Base-by-base conservation (phyloP, 192 early-diverging fungal species). In the Dissophora ornata region DNA sequence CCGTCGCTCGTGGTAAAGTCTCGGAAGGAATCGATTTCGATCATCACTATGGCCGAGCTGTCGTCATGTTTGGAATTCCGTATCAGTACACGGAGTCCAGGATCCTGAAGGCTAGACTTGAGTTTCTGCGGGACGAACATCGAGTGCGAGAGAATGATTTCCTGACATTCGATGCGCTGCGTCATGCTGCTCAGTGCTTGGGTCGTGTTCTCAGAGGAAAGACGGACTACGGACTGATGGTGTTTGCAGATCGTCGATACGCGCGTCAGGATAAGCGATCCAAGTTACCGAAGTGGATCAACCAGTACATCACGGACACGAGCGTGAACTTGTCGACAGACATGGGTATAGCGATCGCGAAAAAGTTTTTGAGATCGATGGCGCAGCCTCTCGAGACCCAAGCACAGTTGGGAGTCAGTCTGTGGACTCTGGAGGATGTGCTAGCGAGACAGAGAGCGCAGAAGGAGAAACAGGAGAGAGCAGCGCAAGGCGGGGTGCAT, bases 1-100 rank as follows among this genome's bases (percentile, higher is more conserved):
- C 96, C 68, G 98, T 99, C 26, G 98, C 98, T 18, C 91, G 98
- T 33, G 98, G 98, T 12, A 99, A 99, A 79, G 97, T 99, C 19
- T 97, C 96, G 22, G 98, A 98, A 82, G 98, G 98, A 38, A 98
- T 99, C 67, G 98, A 99, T 89, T 99, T 99, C 71, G 98, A 99
- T 80, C 97, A 99, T 81, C 93, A 99, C 71, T 99, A 98, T 80
- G 98, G 98, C 22, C 91, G 98, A 18, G 97, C 98, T 28, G 98
- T 99, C 57, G 89, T 99, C 61, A 91, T 99, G 88, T 99, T 99
- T 89, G 98, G 98, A 15, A 97, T 99, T 52, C 98, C 98, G 5
- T 99, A 98, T 79, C 98, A 99, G 85, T 99, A 99, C 80, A 99
- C 97, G 0, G 97, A 98, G 78, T 92, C 90, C 50, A 79, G 97